Conservation (phyloP, 345 rosid genomes). For the Geranium brycei region DNA sequence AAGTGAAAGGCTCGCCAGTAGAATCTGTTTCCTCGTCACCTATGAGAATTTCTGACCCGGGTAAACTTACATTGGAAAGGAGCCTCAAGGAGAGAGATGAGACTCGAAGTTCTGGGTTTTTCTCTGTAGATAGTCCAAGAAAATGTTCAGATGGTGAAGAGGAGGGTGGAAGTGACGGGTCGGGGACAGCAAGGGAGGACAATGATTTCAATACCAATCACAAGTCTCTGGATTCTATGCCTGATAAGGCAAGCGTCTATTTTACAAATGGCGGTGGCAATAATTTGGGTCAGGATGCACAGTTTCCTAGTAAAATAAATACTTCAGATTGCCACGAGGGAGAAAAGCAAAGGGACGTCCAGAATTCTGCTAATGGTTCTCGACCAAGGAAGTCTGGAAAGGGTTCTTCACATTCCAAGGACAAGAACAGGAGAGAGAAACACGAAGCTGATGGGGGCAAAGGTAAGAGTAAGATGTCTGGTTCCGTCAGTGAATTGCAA, state of each 20-base stretch:
- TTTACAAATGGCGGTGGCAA: not conserved
- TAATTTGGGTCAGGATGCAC: not conserved
- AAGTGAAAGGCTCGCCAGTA: slow-evolving; percentile 72
- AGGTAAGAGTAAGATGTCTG: slow-evolving; percentile 15
- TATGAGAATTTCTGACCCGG: slow-evolving; percentile 37
- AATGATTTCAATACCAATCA: not conserved
- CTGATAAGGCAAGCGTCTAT: slow-evolving; percentile 22
- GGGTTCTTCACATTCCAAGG: slow-evolving; percentile 55
- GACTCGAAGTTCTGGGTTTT: slow-evolving; percentile 26
- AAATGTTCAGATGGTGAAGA: slow-evolving; percentile 40
- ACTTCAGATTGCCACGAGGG: too few relatives aligned
- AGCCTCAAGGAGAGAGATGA: slow-evolving; percentile 28
- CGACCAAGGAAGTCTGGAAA: slow-evolving; percentile 45
- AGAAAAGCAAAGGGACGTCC: not conserved
- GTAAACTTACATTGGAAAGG: slow-evolving; percentile 27
- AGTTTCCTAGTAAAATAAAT: too few relatives aligned
- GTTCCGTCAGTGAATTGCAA: slow-evolving; percentile 24
- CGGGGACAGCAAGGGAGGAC: not conserved
- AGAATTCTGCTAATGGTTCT: slow-evolving; percentile 18
- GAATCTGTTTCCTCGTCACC: slow-evolving; percentile 85
- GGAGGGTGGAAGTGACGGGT: not conserved
- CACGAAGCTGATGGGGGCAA: slow-evolving; percentile 3
- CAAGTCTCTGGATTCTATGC: slow-evolving; percentile 1
- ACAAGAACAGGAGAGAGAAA: slow-evolving; percentile 30
- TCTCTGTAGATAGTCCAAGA: slow-evolving; percentile 4